Evolutionary conservation across 306 rosid genomes (phyloP).

Genomic region (Crataegus laevigata): DNA sequence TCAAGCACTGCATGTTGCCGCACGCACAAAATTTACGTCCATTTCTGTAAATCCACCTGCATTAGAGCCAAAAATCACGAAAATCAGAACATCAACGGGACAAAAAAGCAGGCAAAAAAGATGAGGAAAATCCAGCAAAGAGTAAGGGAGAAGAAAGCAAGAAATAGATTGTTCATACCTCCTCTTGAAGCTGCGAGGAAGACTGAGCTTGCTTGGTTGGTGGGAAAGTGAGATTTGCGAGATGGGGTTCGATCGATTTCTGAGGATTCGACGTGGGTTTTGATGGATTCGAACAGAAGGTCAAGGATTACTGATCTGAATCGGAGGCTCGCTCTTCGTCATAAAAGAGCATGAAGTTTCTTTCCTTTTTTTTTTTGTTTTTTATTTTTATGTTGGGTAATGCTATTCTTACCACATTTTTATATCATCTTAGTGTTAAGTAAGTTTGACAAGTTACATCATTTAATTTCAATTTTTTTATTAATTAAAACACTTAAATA

Average conservation of each 20-base stretch:
- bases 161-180: neutral
- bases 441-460: too few relatives aligned
- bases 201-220: neutral
- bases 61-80: conserved; percentile 12
- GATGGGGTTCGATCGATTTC: conserved; percentile 51
- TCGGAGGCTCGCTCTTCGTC: conserved; percentile 57
- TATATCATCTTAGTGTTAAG: too few relatives aligned
- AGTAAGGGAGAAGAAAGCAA: neutral
- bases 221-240: conserved; percentile 15
- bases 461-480: too few relatives aligned
- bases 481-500: too few relatives aligned
- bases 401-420: too few relatives aligned
- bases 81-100: neutral
- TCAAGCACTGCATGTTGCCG: conserved; percentile 56
- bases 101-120: neutral
- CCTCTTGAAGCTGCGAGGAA: conserved; percentile 1
- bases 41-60: conserved; percentile 32
- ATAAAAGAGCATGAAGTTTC: conserved; percentile 54
- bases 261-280: conserved; percentile 60
- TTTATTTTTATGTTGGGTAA: neutral
- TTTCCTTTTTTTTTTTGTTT: conserved; percentile 5
- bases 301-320: conserved; percentile 54
- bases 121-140: neutral
- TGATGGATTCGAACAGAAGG: conserved; percentile 33
- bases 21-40: conserved; percentile 52